Base-by-base conservation (phyloP, 2,329 filamentous ascomycete genomes). In the Aspergillus sp. region DNA sequence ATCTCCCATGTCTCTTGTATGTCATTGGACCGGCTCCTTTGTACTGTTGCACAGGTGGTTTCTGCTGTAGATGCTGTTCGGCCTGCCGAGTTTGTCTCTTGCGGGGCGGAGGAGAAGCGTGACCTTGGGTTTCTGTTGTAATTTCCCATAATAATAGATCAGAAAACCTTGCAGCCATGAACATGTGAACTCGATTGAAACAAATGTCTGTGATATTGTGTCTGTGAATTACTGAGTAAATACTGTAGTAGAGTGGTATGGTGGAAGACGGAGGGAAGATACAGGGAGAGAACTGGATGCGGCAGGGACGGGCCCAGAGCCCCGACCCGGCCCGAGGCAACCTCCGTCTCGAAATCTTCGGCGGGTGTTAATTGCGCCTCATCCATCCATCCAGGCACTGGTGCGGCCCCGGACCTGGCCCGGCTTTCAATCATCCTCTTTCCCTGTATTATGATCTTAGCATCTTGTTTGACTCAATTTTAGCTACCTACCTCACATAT, bases 1-100 rank as follows among this genome's bases (percentile, higher is more conserved):
- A 67, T 66, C 36, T 68, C 67, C 58, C 59, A 62, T 71, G 64
- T 70, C 66, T 69, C 58, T 65, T 68, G 66, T 66, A 68, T 64
- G 65, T 63, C 58, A 63, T 50, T 52, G 66, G 66, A 70, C 61
- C 53, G 59, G 68, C 63, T 65, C 61, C 53, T 64, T 58, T 61
- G 51, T 62, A 49, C 32, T 36, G 53, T 39, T 48, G 64, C 59
- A 54, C 60, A 56, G 54, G 30, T 54, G 32, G 32, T 59, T 61
- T 58, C 15, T 21, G 51, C 23, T 63, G 59, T 61, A 57, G 61
- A 62, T 62, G 54, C 54, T 58, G 53, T 62, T 49, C 41, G 42
- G 53, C 57, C 47, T 52, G 48, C 60, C 54, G 49, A n/a, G 27
- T 51, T 23, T 10, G n/a, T 30, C 44, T 49, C 19, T 36, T 32